A percentile compares a stretch with the other conserved stretches of the same genome.
These are phyloP conservation scores for Gaeumannomyces tritici DNA, from an alignment of 2,329 filamentous ascomycete genomes.

Conservation along the genomic window DNA sequence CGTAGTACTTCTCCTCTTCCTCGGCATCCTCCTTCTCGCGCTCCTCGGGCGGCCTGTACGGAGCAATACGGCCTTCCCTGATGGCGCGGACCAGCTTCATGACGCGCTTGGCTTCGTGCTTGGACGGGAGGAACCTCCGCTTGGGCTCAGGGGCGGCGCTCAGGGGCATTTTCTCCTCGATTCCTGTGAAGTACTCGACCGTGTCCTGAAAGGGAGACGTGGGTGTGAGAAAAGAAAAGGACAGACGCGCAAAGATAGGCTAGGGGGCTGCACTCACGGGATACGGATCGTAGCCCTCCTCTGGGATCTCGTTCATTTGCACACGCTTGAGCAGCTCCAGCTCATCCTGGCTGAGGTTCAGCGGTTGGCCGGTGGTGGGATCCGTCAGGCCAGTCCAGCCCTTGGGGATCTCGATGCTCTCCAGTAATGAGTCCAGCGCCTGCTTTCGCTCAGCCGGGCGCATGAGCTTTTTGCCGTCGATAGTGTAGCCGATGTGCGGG, in stretches of 20 bases:
- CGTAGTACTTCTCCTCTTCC: conserved; percentile 64
- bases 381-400: conserved; percentile 96
- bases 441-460: conserved; percentile 79
- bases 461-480: conserved; percentile 97
- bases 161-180: conserved; percentile 87
- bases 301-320: conserved; percentile 78
- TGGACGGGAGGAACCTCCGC: conserved; percentile 88
- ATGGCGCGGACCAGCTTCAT: conserved; percentile 98
- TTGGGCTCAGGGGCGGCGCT: conserved; percentile 95
- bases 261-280: conserved; percentile 42
- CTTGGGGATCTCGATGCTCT: conserved; percentile 94
- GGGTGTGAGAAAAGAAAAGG: conserved; percentile 12
- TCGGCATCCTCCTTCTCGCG: conserved; percentile 61
- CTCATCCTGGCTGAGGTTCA: conserved; percentile 81
- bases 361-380: conserved; percentile 82
- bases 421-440: conserved; percentile 83
- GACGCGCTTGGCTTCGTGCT: conserved; percentile 90
- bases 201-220: conserved; percentile 46
- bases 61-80: conserved; percentile 83
- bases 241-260: not conserved
- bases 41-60: conserved; percentile 69
- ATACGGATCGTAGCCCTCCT: conserved; percentile 88
- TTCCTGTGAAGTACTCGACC: conserved; percentile 87
- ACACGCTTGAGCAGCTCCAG: conserved; percentile 80
- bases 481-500: conserved; percentile 96